phyloP scores from a whole-genome alignment of 352 stramenopile species.

The Vaucheria bursata region DNA sequence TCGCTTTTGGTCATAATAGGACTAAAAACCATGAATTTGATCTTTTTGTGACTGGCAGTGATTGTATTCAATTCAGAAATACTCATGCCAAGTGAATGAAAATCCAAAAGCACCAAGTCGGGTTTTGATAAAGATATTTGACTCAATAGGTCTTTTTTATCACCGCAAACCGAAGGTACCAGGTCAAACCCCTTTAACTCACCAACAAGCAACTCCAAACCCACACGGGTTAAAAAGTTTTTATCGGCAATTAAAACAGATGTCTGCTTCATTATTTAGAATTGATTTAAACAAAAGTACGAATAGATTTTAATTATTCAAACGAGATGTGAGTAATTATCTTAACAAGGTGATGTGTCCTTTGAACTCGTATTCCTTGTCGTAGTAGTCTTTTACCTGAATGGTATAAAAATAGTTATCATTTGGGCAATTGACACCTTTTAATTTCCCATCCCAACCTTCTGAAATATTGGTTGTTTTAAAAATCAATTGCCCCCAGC shows the following conservation, averaged over 20 bases:
- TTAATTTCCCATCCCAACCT: neutral
- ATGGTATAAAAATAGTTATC: neutral
- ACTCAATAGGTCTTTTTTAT: too few relatives aligned
- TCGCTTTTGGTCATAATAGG: too few relatives aligned
- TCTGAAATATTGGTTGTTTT: neutral
- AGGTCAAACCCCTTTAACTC: too few relatives aligned
- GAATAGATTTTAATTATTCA: neutral
- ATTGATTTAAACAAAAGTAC: neutral
- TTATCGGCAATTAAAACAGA: neutral
- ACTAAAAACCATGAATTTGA: too few relatives aligned
- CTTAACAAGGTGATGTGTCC: neutral
- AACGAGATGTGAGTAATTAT: too few relatives aligned
- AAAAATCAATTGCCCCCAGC: neutral
- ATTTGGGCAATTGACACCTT: neutral
- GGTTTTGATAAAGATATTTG: too few relatives aligned
- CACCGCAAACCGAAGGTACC: too few relatives aligned
- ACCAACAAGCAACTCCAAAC: too few relatives aligned
- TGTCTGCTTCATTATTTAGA: neutral
- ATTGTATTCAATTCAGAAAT: too few relatives aligned
- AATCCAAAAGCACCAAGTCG: too few relatives aligned
- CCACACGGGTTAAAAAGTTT: neutral
- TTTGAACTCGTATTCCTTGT: neutral
- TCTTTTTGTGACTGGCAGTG: too few relatives aligned
- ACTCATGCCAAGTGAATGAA: too few relatives aligned
- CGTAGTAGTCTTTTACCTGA: neutral